Evolutionary conservation across 768 basidiomycete species (phyloP), one percentile per base, ranked within the genome.

Genomic region (Calocybe indica): DNA sequence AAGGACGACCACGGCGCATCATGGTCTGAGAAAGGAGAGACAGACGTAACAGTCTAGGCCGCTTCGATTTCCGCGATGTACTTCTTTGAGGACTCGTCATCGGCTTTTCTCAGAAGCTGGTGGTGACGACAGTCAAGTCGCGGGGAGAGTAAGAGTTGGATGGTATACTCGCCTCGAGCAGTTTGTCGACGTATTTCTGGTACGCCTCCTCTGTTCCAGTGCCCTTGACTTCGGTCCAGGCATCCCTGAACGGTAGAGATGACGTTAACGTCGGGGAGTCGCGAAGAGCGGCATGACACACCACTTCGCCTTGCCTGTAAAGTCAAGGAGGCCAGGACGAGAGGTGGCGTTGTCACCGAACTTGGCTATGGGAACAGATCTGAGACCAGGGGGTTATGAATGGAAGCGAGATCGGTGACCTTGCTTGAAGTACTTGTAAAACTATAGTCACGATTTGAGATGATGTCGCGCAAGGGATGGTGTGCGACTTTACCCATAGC

Each of bases 351-450:
- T 75, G 64, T 94, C 84, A 43, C 93, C 92, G 34, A 80, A 60
- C 6, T 74, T 91, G 39, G 79, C 92, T 92, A 32, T 32, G 12
- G 29, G 11, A 37, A 11, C 11, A 53, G 14, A 28, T 22, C 9
- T 22, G 43, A 31, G 31, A 48, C 5, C 31, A 48, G 46, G 39
- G 35, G 49, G 36, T 45, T 39, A 53, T 47, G 32, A 37, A 13
- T 28, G 28, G 12, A 28, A 40, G 5, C 47, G 48, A 45, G 38
- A 52, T 14, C 43, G 46, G 64, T 39, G 46, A 86, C 92, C 91
- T 76, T 95, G 93, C 78, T 98, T 99, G 80, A 74, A 97, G 66
- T 85, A 80, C 56, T 75, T 77, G 75, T 98, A 99, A 76, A 96
- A 96, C 94, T 97, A 49, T 29, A 31, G 44, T 50, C 40, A 46